A percentile compares a stretch with the other conserved stretches of the same genome.
phyloP scores from a whole-genome alignment of 192 early-diverging fungal species.

The Kickxella alabastrina region DNA sequence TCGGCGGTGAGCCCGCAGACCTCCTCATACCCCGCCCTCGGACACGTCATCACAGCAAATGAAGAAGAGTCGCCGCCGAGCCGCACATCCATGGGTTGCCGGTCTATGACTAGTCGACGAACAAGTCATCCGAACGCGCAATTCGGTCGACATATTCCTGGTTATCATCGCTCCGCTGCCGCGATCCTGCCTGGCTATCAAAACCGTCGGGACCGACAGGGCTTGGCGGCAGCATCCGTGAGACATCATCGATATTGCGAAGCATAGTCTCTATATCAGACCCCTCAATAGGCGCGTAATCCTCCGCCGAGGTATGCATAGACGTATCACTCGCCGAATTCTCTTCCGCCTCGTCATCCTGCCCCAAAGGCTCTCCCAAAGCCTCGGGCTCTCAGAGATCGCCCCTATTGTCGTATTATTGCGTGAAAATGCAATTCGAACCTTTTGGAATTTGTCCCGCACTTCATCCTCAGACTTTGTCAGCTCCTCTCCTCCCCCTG shows the following conservation, averaged over 20 bases:
- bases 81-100: constrained; percentile 18
- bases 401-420: neutral
- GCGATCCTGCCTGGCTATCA: too few relatives aligned
- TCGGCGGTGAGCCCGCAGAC: constrained; percentile 6
- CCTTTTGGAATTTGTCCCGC: constrained; percentile 32
- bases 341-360: constrained; percentile 3
- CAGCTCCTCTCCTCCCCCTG: too few relatives aligned
- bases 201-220: constrained; percentile 1
- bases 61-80: too few relatives aligned
- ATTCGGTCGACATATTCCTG: neutral
- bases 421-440: constrained; percentile 21
- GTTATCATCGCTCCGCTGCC: constrained; percentile 2
- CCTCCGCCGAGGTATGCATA: too few relatives aligned
- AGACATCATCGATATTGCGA: constrained; percentile 36
- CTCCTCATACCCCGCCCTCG: too few relatives aligned
- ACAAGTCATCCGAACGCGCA: constrained; percentile 1
- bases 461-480: constrained; percentile 40
- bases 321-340: constrained; percentile 7
- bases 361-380: neutral
- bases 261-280: constrained; percentile 27
- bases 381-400: constrained; percentile 15
- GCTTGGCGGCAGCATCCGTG: constrained; percentile 33
- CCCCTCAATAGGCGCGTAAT: too few relatives aligned
- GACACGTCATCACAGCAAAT: too few relatives aligned
- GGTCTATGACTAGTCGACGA: constrained; percentile 35